Evolutionary conservation across 176 grass and related monocot genomes (phyloP).

Genomic region (Paspalum vaginatum): DNA sequence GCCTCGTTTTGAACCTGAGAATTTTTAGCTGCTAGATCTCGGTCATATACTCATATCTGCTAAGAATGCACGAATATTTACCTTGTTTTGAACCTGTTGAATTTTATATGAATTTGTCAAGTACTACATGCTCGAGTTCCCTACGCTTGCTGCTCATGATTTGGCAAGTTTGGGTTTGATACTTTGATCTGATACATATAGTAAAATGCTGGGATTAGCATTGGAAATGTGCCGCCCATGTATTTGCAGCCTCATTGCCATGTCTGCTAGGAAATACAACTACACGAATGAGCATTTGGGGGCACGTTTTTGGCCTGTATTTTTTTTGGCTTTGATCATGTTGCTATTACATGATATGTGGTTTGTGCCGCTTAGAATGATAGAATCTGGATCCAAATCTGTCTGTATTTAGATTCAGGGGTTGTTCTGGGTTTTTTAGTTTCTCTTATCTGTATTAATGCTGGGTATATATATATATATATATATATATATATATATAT

Average conservation of each 20-base stretch:
- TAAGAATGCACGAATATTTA: constrained; percentile 7
- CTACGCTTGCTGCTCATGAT: background rate
- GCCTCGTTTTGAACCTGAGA: background rate
- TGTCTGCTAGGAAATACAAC: background rate
- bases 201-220: background rate
- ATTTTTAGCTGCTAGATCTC: too few relatives aligned
- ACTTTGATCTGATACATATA: too few relatives aligned
- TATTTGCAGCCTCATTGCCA: too few relatives aligned
- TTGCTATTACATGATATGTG: constrained; percentile 4
- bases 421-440: constrained; percentile 27
- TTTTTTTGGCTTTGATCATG: background rate
- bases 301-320: background rate
- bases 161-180: background rate
- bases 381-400: background rate
- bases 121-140: background rate
- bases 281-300: constrained; percentile 6
- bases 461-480: too few relatives aligned
- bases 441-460: constrained; percentile 4
- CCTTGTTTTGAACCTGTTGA: background rate
- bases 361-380: background rate
- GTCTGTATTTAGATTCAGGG: constrained; percentile 2
- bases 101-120: background rate
- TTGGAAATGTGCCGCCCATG: too few relatives aligned
- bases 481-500: too few relatives aligned
- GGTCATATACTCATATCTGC: too few relatives aligned